Base-by-base conservation (phyloP, 371 early-diverging fungal genomes). In the Sporodiniella umbellata region DNA sequence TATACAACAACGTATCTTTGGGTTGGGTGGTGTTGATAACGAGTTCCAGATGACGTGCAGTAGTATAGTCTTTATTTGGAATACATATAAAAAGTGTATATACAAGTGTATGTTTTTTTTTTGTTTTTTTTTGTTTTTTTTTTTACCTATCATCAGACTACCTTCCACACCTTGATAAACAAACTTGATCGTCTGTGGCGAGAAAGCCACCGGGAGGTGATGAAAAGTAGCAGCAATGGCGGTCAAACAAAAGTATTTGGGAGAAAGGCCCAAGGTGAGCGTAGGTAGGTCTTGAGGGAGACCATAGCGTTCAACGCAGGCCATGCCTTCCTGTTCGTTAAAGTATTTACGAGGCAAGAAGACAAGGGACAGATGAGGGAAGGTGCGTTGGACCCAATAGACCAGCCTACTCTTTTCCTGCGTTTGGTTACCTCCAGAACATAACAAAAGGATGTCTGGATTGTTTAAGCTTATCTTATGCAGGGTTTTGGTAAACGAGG, bases 1-100 rank as follows among this genome's bases (percentile, higher is more conserved):
- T 64, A 5, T 65, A 66, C 51, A 77, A 78, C 0, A 91, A 70
- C 0, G 85, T 79, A 25, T 68, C 73, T 10, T 53, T 45, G 28
- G 47, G 17, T 64, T 60, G 21, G 60, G 48, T 23, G 56, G 75
- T 60, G 33, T 78, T 87, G 30, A 56, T 25, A 0, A 83, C 75
- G 14, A 91, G 77, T 54, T 91, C 92, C 42, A 91, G 56, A 44
- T 84, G 84, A 21, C 76, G 60, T 10, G 82, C 74, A 2, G 82
- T 66, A 24, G 81, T 58, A 54, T 68, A 53, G 50, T 84, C 85
- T 72, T n/a, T n/a, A n/a, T n/a, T n/a, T n/a, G n/a, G n/a, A n/a
- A n/a, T n/a, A n/a, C n/a, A n/a, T n/a, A n/a, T n/a, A n/a, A n/a
- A n/a, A n/a, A n/a, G n/a, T n/a, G n/a, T n/a, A 43, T 24, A n/a